Evolutionary conservation across 371 early-diverging fungal genomes (phyloP), one percentile per base, ranked within the genome.

Genomic region (Mycotypha africana): DNA sequence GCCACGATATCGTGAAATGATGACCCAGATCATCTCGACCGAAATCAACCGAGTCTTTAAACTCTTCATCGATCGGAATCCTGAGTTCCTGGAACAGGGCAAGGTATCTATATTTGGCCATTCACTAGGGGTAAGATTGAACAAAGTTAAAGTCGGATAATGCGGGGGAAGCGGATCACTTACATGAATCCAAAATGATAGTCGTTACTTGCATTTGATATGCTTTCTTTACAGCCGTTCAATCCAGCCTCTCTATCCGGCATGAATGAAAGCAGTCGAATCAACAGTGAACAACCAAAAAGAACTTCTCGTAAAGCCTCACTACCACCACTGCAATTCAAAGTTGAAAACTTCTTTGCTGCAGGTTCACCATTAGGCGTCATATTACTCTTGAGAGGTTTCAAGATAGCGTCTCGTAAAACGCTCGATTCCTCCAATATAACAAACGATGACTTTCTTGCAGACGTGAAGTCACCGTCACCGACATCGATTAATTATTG

Each of bases 311-410:
- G 50, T 34, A 41, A 38, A 20, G 37, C 38, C 20, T 50, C 50
- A 23, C 12, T 47, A 11, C 45, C 47, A 1, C 51, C 74, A 44
- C 45, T 67, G 4, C 41, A 49, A 17, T 83, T 82, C 28, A 60
- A 67, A 2, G 76, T 81, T 5, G 56, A 70, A 24, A 77, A 79
- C 42, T 81, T 82, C 42, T 78, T 79, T 53, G 83, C 82, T 0
- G 77, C 86, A 16, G 92, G 92, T 3, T 85, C 87, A 1, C 92
- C 92, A 1, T 62, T 80, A 16, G 91, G 88, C 3, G 60, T 90
- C 17, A 89, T 92, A 40, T 47, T 89, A 42, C 56, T 92, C 7
- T 56, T 92, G 10, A 78, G 84, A 52, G 88, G 86, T 8, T 74
- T 72, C 24, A 78, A 76, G 30, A 59, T 76, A n/a, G 70, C 70